Conservation (phyloP, 345 rosid species). For the Camelina sativa region DNA sequence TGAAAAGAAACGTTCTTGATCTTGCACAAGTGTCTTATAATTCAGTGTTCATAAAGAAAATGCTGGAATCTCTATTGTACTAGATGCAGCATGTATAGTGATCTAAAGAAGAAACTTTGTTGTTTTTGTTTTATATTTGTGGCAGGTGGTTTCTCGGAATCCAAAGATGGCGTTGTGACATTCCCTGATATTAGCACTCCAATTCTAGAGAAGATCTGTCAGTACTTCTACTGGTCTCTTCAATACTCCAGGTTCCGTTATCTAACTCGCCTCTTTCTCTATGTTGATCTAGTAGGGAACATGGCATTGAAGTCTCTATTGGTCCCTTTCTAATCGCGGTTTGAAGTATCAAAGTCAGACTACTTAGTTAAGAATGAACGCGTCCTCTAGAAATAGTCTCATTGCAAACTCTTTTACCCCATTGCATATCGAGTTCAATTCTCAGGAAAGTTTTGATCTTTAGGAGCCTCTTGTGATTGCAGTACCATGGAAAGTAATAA, state of each 20-base stretch:
- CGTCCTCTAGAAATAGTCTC: neutral
- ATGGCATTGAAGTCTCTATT: constrained; percentile 1
- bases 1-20: neutral
- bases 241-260: constrained; percentile 71
- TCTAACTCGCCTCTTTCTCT: constrained; percentile 4
- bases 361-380: neutral
- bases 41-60: neutral
- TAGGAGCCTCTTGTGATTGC: constrained; percentile 4
- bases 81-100: neutral
- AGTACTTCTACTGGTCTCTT: constrained; percentile 88
- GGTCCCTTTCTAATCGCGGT: neutral
- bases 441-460: neutral
- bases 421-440: neutral
- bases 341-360: neutral
- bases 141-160: constrained; percentile 74
- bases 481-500: neutral
- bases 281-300: neutral
- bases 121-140: neutral
- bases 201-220: constrained; percentile 88
- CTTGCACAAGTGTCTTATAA: neutral
- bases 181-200: constrained; percentile 84
- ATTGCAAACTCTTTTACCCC: constrained; percentile 3
- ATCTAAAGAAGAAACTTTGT: constrained; percentile 4
- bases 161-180: constrained; percentile 78
- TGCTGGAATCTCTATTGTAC: constrained; percentile 18